Base-by-base conservation (phyloP, 2,329 filamentous ascomycete species). In the Phyllosticta citribraziliensis region DNA sequence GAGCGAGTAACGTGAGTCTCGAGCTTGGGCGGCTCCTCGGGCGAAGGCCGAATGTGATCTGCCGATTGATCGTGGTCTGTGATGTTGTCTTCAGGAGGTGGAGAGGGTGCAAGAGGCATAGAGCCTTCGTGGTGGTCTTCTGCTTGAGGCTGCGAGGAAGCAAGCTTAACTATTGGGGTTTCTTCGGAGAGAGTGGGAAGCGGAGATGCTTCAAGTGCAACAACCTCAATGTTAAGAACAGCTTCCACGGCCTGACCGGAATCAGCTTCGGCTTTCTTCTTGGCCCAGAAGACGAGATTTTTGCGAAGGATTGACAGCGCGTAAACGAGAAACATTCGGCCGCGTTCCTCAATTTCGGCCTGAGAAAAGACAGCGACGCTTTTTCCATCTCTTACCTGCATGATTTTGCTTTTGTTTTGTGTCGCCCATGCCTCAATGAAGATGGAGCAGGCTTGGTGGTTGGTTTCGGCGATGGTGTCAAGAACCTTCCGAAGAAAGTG, bases 401-500 rank as follows among this genome's bases (percentile, higher is more conserved):
- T 20, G 22, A 61, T 27, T 14, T 22, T 33, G 11, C 27, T 2
- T 12, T 57, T 64, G 56, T 72, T 64, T 40, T 55, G 25, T 12
- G 40, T 57, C 6, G 65, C 63, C 68, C 69, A 75, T 3, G 67
- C 60, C 3, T 51, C 20, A 2, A 67, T 68, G 59, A 67, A 73
- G 10, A 61, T 52, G 17, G 58, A 60, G 10, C 68, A 67, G 3
- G 58, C 62, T 30, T 62, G 55, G 27, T 55, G 62, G 57, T 73
- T 73, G 14, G 69, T 65, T 1, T 54, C 56, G 5, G 63, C 64
- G 50, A 75, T 69, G 64, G 68, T 69, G 5, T 57, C 57, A 17
- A 75, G 64, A 4, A 71, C 66, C 51, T 68, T 60, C n/a, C 65
- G 50, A 51, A 71, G 70, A 53, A 71, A 72, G 1, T 50, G n/a